Conservation (phyloP, 2,329 filamentous ascomycete species). For the Trichothecium sympodiale region DNA sequence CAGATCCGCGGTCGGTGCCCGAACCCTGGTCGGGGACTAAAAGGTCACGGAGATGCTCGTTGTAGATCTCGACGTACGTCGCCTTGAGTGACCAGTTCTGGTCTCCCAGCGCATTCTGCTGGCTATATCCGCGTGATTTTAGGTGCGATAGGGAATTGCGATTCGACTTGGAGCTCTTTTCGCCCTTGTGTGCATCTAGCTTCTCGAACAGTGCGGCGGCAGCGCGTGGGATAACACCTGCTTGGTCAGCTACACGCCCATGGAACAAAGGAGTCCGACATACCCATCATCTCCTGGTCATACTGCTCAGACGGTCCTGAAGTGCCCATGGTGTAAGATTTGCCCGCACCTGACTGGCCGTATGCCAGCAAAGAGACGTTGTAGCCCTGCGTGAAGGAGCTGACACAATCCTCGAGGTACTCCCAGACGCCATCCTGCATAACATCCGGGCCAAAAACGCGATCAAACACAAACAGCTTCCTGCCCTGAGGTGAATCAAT, state of each 20-base stretch:
- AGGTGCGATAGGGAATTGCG: conserved; percentile 67
- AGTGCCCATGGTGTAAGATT: conserved; percentile 98
- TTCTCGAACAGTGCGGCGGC: conserved; percentile 81
- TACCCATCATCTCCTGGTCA: conserved; percentile 66
- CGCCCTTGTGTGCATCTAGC: conserved; percentile 52
- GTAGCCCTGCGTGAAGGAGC: conserved; percentile 87
- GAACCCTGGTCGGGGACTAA: conserved; percentile 62
- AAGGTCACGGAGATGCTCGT: conserved; percentile 87
- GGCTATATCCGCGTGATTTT: conserved; percentile 60
- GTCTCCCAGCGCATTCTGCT: conserved; percentile 41
- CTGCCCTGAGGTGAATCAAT: conserved; percentile 88
- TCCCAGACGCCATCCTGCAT: conserved; percentile 89
- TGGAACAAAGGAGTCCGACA: conserved; percentile 19
- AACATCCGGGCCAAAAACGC: conserved; percentile 77
- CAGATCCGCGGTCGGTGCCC: conserved; percentile 57
- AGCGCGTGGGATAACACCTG: conserved; percentile 91
- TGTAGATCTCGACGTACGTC: conserved; percentile 96
- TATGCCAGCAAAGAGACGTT: conserved; percentile 97
- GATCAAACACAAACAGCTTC: conserved; percentile 94
- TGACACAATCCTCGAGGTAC: conserved; percentile 82
- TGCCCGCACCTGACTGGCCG: conserved; percentile 92
- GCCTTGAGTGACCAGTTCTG: conserved; percentile 87
- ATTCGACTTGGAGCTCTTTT: conserved; percentile 28
- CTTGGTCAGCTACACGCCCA: conserved; percentile 7
- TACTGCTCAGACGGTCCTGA: conserved; percentile 71